These are phyloP conservation scores for Colletotrichum noveboracense DNA, from an alignment of 2,329 filamentous ascomycete genomes.

Conservation along the genomic window DNA sequence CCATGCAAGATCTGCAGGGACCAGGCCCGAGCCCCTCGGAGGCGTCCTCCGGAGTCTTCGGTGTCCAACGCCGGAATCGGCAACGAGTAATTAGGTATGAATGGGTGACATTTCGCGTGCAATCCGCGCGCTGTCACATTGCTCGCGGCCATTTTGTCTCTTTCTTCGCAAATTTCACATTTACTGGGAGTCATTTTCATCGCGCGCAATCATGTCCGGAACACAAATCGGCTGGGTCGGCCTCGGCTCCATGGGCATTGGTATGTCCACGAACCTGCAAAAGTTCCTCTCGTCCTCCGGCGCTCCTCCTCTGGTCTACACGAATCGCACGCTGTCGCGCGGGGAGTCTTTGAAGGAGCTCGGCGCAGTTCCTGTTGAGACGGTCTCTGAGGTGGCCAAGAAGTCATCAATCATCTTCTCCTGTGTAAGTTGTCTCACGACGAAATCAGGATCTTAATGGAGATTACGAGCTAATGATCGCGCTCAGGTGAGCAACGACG, in stretches of 20 bases:
- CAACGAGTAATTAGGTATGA: neutral
- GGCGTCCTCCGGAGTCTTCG: neutral
- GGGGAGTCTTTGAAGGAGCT: conserved; percentile 36
- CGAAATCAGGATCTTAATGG: neutral
- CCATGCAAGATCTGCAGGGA: neutral
- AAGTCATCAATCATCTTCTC: conserved; percentile 44
- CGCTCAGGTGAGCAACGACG: conserved; percentile 32
- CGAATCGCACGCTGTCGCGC: conserved; percentile 49
- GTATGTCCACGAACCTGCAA: conserved; percentile 37
- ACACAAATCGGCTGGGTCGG: conserved; percentile 26
- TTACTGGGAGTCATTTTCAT: rapidly evolving
- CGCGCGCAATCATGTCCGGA: neutral
- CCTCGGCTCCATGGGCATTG: conserved; percentile 48
- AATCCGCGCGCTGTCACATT: too few species aligned
- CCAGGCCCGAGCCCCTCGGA: neutral
- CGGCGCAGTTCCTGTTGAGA: conserved; percentile 35
- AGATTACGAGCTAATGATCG: neutral
- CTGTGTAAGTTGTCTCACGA: conserved; percentile 35
- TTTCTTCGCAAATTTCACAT: neutral
- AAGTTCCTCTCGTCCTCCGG: conserved; percentile 61
- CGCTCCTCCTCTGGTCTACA: conserved; percentile 61
- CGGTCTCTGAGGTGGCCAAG: conserved; percentile 37
- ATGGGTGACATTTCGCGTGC: neutral
- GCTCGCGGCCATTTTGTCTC: neutral
- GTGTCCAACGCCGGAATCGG: neutral